Base-by-base conservation (phyloP, 2,329 filamentous ascomycete species). In the Fusarium irregulare region DNA sequence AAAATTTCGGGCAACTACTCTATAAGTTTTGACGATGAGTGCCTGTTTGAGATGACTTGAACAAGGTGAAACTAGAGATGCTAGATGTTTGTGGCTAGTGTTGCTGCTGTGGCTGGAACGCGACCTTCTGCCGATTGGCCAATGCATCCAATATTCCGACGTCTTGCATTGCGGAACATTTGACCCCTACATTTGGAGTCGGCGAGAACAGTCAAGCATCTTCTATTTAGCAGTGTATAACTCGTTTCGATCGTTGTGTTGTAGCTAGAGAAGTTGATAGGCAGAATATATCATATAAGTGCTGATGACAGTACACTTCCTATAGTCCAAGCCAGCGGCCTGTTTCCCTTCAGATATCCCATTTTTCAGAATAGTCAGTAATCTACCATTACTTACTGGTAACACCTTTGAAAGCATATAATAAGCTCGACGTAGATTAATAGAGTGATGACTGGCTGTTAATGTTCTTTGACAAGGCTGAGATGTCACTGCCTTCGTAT, bases 391-490 rank as follows among this genome's bases (percentile, higher is more conserved):
- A n/a, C 10, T 12, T n/a, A n/a, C 18, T 37, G 3, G 3, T 12
- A n/a, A 7, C 6, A 4, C 4, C 11, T n/a, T 37, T 2, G 10
- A 12, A 37, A n/a, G 10, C 18, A 37, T 37, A n/a, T 47, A 57
- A 3, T 46, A 9, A 32, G 30, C 54, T 54, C n/a, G 3, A 25
- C 7, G 6, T 28, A 42, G 28, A 14, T n/a, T 30, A 18, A 37
- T 34, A 45, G 45, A 44, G 46, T 49, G 28, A 63, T 68, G 42
- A 55, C 34, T 53, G 58, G 30, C 25, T n/a, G 45, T 59, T 47
- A 23, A 20, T 47, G 42, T 49, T 56, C 51, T 61, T 66, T 3
- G 49, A 41, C 73, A 44, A 75, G 73, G 73, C 73, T 75, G 72
- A 68, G 6, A 14, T 28, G 10, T 2, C 37, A 50, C 46, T 48